phyloP scores from a whole-genome alignment of 441 rosid genomes.

The Corymbia citriodora region DNA sequence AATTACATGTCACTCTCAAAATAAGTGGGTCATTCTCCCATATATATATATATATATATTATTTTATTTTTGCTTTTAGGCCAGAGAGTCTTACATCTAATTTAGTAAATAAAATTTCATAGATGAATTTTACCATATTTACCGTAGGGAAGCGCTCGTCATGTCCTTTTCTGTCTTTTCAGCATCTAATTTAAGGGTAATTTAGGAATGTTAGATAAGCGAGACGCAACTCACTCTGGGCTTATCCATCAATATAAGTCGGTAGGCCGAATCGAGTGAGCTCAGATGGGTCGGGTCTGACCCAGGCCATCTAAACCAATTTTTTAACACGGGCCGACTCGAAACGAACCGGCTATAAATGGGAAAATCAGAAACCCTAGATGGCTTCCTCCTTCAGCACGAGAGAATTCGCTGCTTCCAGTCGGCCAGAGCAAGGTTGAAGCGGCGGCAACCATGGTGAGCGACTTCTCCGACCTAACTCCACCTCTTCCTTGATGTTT shows the following conservation, averaged over 20 bases:
- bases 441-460: background rate
- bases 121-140: background rate
- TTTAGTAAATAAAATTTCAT: background rate
- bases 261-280: background rate
- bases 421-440: background rate
- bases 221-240: background rate
- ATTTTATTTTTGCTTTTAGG: background rate
- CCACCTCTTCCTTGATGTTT: background rate
- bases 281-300: background rate
- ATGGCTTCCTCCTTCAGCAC: background rate
- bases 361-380: background rate
- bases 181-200: background rate
- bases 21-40: background rate
- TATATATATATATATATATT: too few relatives aligned
- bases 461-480: background rate
- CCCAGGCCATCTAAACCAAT: background rate
- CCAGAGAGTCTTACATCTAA: background rate
- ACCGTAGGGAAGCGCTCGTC: background rate
- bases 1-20: background rate
- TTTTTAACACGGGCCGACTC: background rate
- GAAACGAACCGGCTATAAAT: background rate
- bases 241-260: background rate
- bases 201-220: background rate
- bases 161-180: background rate
- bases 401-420: background rate